Conservation (phyloP, 2,329 filamentous ascomycete genomes). For the Cytospora piceae region DNA sequence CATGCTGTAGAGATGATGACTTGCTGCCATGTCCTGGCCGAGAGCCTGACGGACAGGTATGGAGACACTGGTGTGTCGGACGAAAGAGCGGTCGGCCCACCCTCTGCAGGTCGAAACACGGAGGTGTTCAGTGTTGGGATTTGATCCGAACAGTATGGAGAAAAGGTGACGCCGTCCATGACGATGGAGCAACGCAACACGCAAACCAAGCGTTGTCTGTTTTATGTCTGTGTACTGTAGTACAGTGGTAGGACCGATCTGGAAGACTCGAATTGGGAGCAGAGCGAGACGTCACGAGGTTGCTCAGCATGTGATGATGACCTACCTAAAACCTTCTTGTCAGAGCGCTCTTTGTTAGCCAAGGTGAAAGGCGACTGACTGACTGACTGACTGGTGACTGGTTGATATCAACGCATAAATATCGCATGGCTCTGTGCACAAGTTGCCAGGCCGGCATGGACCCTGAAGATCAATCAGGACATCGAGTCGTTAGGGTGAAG, state of each 20-base stretch:
- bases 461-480: neutral
- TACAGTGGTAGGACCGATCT: neutral
- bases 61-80: too few species aligned
- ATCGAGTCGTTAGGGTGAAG: neutral
- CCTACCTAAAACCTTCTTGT: neutral
- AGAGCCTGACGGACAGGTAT: neutral
- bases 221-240: neutral
- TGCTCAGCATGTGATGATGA: neutral
- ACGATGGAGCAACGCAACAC: neutral
- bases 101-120: too few species aligned
- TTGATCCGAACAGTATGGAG: neutral
- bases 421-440: neutral
- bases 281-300: neutral
- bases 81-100: too few species aligned
- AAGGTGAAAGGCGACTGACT: neutral
- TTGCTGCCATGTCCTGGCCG: too few species aligned
- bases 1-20: conserved; percentile 7
- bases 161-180: neutral
- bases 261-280: neutral
- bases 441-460: neutral
- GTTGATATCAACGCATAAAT: neutral
- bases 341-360: neutral
- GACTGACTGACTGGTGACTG: neutral
- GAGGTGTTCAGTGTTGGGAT: neutral
- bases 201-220: neutral